Evolutionary conservation across 306 rosid genomes (phyloP).

Genomic region (Inga leiocalycina): DNA sequence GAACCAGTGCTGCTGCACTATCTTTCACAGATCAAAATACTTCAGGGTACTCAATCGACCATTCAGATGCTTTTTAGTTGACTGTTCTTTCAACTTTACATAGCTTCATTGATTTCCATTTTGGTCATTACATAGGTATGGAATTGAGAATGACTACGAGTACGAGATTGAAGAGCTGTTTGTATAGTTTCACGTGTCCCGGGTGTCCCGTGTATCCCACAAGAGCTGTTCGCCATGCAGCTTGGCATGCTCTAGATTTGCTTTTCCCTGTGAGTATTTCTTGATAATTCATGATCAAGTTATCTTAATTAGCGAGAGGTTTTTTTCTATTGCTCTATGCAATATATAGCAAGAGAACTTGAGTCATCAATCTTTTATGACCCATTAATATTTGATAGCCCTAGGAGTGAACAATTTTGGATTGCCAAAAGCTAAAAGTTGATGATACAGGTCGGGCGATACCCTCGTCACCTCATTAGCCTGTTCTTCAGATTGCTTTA

Average conservation of each 20-base stretch:
- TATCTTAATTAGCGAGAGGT: background rate
- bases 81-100: conserved; percentile 28
- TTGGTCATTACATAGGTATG: conserved; percentile 66
- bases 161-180: conserved; percentile 81
- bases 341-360: background rate
- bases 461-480: conserved; percentile 95
- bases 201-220: conserved; percentile 99
- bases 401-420: conserved; percentile 23
- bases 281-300: background rate
- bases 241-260: conserved; percentile 91
- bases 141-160: conserved; percentile 95
- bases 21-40: conserved; percentile 76
- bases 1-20: conserved; percentile 96
- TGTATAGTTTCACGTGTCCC: conserved; percentile 93
- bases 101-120: conserved; percentile 19
- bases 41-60: conserved; percentile 62
- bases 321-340: background rate
- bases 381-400: background rate
- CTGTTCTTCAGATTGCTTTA: conserved; percentile 89
- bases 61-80: conserved; percentile 25
- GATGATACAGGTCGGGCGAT: conserved; percentile 75
- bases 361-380: background rate
- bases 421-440: conserved; percentile 13
- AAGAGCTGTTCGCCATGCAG: conserved; percentile 97
- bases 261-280: conserved; percentile 79